Base-by-base conservation (phyloP, 495 filamentous ascomycete genomes). In the Friedmanniomyces simplex region DNA sequence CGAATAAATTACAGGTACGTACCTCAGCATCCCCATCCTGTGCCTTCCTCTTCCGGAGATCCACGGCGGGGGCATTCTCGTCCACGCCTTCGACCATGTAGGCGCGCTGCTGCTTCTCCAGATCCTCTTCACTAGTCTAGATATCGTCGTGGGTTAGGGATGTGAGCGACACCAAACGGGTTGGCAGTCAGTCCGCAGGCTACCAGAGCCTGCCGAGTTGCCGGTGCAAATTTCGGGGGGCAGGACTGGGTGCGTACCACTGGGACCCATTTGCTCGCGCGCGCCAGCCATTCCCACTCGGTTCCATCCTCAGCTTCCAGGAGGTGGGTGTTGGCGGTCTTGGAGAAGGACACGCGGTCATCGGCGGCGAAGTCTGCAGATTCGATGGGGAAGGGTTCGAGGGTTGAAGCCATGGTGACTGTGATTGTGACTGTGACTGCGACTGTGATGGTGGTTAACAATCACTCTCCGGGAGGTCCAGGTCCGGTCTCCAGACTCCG, bases 331-430 rank as follows among this genome's bases (percentile, higher is more conserved):
- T 82, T 74, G 69, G 90, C 84, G 52, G 87, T 72, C 65, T 82
- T 86, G 2, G 87, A 93, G 72, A 82, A 95, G 0, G 88, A 90
- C 60, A 96, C 85, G 59, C 91, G 87, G 22, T 85, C 78, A 67
- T 97, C 91, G 55, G 74, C 72, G 57, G 86, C 83, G 68, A 97
- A 96, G 26, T 91, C 82, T 57, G 82, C 74, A 11, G 54, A 16
- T 18, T 62, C 60, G 6, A 18, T 56, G 1, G 65, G 65, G 36
- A 65, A 67, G 36, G 63, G 50, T 16, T 45, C 49, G 21, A 52
- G 48, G 25, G 28, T 32, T 32, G 28, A 10, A 32, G 46, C 25
- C 46, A 49, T 28, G 25, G 21, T 49, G 49, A 25, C 14, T 2
- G 49, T 26, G 18, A 30, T 50, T 13, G 21, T 47, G 21, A n/a